Percentiles rank a stretch among this genome's conserved stretches.
phyloP scores from a whole-genome alignment of 306 rosid genomes.

The Glycine soja region DNA sequence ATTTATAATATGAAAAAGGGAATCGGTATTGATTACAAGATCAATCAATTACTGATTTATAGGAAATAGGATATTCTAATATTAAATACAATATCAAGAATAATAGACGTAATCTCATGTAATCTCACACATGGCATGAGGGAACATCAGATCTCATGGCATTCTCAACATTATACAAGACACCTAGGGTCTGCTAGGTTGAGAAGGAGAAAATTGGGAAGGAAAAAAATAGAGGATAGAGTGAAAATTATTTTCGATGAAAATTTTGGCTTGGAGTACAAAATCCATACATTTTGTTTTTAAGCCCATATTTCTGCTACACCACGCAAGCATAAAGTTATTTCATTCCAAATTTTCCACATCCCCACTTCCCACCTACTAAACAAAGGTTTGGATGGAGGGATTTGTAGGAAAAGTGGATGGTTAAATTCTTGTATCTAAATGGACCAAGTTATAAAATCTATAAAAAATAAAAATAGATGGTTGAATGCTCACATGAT shows the following conservation, averaged over 20 bases:
- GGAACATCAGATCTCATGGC: too few relatives aligned
- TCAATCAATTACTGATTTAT: too few relatives aligned
- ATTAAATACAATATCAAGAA: too few relatives aligned
- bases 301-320: background rate
- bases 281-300: slow-evolving; percentile 13
- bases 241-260: background rate
- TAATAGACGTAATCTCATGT: too few relatives aligned
- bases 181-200: background rate
- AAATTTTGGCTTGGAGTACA: slow-evolving; percentile 5
- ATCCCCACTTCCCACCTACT: slow-evolving; percentile 9
- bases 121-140: too few relatives aligned
- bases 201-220: background rate
- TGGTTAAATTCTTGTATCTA: slow-evolving; percentile 1
- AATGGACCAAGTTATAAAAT: slow-evolving; percentile 2
- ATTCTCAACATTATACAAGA: too few relatives aligned
- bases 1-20: too few relatives aligned
- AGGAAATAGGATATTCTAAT: too few relatives aligned
- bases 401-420: background rate
- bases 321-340: slow-evolving; percentile 5
- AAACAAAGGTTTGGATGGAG: slow-evolving; percentile 21
- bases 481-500: background rate
- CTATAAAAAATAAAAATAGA: background rate
- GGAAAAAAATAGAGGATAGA: slow-evolving; percentile 5
- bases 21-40: too few relatives aligned
- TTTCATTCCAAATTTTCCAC: slow-evolving; percentile 28